phyloP scores from a whole-genome alignment of 140 eudicot species.

The Ambrosia hybrid region DNA sequence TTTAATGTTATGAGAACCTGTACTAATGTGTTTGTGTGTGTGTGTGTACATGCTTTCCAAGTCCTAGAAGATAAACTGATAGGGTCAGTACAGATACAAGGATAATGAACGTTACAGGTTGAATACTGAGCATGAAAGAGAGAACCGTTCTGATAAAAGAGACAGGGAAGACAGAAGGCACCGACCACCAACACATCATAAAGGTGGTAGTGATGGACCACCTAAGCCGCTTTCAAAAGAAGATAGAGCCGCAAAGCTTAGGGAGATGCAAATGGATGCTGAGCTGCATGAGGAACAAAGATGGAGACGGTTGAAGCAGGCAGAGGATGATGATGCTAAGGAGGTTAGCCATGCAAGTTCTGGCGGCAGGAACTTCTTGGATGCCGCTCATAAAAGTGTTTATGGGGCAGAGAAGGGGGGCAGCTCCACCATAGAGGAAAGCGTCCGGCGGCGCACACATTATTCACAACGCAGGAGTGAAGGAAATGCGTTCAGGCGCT shows the following conservation, averaged over 20 bases:
- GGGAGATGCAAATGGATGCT: constrained; percentile 93
- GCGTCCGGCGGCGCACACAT: constrained; percentile 84
- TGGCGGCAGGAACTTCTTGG: constrained; percentile 61
- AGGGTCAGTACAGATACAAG: not conserved
- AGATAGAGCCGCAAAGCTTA: constrained; percentile 75
- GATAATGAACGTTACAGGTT: constrained; percentile 21
- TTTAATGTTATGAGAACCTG: too few species aligned
- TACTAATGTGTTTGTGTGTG: too few species aligned
- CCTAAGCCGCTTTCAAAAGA: constrained; percentile 60
- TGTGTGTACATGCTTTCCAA: not conserved
- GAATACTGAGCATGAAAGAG: constrained; percentile 26
- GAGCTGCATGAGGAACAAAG: constrained; percentile 90
- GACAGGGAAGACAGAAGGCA: constrained; percentile 31
- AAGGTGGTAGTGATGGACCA: constrained; percentile 14
- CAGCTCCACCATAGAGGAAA: constrained; percentile 87
- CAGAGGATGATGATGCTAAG: constrained; percentile 72
- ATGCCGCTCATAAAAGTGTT: constrained; percentile 69
- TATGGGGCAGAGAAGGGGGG: constrained; percentile 94
- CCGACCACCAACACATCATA: constrained; percentile 4
- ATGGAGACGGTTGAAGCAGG: constrained; percentile 85
- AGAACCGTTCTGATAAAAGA: constrained; percentile 24
- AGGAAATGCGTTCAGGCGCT: constrained; percentile 81
- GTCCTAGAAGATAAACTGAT: not conserved
- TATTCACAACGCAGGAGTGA: constrained; percentile 67
- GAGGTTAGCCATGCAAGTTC: constrained; percentile 54